These are phyloP conservation scores for Dipodascus geniculatus DNA, from an alignment of 805 yeast genomes.

Conservation along the genomic window DNA sequence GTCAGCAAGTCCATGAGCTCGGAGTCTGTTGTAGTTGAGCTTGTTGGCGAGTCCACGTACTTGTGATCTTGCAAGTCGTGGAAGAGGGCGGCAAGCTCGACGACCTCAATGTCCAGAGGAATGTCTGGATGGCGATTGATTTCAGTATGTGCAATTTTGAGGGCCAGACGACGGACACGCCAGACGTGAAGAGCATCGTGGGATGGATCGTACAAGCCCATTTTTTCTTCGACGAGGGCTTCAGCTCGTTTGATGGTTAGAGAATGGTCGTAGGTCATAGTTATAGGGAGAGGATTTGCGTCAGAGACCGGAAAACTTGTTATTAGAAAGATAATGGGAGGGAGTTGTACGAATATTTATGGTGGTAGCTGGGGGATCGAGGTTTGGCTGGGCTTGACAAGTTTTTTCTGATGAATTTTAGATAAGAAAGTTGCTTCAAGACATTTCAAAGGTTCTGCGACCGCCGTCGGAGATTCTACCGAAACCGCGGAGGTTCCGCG, in stretches of 20 bases:
- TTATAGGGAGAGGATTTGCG: too few relatives aligned
- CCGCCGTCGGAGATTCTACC: too few relatives aligned
- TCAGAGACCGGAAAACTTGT: too few relatives aligned
- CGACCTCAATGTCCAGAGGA: constrained; percentile 18
- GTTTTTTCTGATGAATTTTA: neutral
- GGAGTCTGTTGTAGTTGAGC: constrained; percentile 5
- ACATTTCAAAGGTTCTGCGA: too few relatives aligned
- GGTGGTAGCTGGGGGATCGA: too few relatives aligned
- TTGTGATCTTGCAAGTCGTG: constrained; percentile 26
- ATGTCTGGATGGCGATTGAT: neutral
- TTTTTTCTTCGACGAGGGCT: constrained; percentile 11
- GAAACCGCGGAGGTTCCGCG: too few relatives aligned
- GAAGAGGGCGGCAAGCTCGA: constrained; percentile 24
- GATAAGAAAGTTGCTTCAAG: neutral
- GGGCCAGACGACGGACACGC: constrained; percentile 22
- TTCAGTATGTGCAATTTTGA: constrained; percentile 13
- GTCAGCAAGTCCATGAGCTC: constrained; percentile 8
- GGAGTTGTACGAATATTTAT: neutral
- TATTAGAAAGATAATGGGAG: neutral
- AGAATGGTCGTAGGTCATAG: neutral
- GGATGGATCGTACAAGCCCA: constrained; percentile 22
- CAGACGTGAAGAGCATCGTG: constrained; percentile 24
- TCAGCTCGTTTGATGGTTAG: constrained; percentile 2
- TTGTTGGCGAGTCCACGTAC: constrained; percentile 12
- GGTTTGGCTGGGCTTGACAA: too few relatives aligned